phyloP scores from a whole-genome alignment of 78 protist species.

The Dictyostelium brefeldianum region DNA sequence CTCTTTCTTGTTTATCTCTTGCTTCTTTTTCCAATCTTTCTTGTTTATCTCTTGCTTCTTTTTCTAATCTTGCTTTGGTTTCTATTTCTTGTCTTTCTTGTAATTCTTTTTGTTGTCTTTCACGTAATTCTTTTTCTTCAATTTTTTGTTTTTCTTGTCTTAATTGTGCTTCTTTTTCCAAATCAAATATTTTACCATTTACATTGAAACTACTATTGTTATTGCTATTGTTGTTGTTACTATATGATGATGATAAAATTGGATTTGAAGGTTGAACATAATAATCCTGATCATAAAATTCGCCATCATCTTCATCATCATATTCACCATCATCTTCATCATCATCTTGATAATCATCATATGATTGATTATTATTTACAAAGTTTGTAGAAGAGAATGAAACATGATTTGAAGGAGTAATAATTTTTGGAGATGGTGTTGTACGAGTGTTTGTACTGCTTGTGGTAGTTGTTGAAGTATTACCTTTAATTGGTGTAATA shows the following conservation, averaged over 20 bases:
- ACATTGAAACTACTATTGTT: not conserved
- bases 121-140: no score
- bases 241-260: not conserved
- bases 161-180: not conserved
- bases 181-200: not conserved
- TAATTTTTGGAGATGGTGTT: not conserved
- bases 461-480: not conserved
- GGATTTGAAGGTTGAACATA: not conserved
- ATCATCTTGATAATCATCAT: slow-evolving; percentile 10
- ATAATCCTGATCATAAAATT: slow-evolving; percentile 3
- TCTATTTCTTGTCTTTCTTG: no score
- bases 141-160: no score
- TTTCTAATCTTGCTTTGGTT: no score
- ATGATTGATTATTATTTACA: not conserved
- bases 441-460: not conserved
- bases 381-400: not conserved
- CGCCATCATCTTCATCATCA: slow-evolving; percentile 16
- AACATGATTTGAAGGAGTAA: not conserved
- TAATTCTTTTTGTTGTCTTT: no score
- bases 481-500: slow-evolving; percentile 38
- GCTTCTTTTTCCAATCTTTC: not conserved
- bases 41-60: no score
- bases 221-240: not conserved
- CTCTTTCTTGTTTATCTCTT: not conserved
- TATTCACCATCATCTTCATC: slow-evolving; percentile 11